Conservation (phyloP, 2,329 filamentous ascomycete species). For the Fusarium sp. region DNA sequence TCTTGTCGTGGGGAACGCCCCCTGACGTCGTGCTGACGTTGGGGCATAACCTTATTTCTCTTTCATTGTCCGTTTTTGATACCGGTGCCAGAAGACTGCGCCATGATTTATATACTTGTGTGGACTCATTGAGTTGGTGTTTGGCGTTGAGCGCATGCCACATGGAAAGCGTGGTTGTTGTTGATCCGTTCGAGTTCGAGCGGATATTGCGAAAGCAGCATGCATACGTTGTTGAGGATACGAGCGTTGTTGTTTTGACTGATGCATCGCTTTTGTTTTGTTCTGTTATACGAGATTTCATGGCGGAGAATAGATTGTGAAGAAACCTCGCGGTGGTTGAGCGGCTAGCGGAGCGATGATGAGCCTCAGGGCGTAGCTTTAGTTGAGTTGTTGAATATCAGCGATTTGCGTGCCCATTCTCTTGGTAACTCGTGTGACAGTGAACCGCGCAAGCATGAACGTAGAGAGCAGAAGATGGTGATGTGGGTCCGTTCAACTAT, state of each 20-base stretch:
- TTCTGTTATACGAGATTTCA: conserved; percentile 4
- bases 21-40: conserved; percentile 39
- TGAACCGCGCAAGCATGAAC: neutral
- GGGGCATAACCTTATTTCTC: neutral
- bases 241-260: neutral
- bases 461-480: neutral
- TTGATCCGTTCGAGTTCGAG: neutral
- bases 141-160: conserved; percentile 40
- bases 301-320: conserved; percentile 11
- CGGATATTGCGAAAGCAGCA: neutral
- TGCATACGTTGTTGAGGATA: neutral
- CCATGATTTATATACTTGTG: conserved; percentile 13
- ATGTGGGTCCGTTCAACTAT: neutral
- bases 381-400: conserved; percentile 2
- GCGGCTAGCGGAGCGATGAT: neutral
- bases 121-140: conserved; percentile 18
- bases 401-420: neutral
- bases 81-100: conserved; percentile 1
- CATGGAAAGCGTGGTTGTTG: neutral
- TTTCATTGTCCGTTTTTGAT: neutral
- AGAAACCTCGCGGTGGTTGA: conserved; percentile 8
- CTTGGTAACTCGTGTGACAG: neutral
- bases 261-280: neutral
- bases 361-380: conserved; percentile 4
- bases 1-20: conserved; percentile 54